Evolutionary conservation across 2,329 filamentous ascomycete genomes (phyloP).

Genomic region (Trichoderma breve): DNA sequence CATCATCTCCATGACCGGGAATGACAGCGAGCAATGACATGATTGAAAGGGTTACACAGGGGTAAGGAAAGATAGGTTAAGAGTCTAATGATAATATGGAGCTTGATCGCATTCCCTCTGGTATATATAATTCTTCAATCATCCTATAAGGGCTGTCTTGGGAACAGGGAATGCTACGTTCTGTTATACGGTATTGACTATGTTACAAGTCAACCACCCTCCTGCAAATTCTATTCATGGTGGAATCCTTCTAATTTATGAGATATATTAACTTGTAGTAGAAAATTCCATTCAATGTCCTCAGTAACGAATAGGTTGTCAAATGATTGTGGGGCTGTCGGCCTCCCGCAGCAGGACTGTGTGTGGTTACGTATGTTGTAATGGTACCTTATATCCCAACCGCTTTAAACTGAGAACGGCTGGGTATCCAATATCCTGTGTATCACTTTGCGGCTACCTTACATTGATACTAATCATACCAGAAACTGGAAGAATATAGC

Average conservation of each 20-base stretch:
- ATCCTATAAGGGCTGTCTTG: neutral
- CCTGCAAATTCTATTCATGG: neutral
- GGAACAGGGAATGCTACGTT: neutral
- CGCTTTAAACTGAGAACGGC: neutral
- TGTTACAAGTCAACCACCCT: neutral
- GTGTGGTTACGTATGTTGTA: no score
- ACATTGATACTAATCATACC: no score
- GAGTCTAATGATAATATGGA: neutral
- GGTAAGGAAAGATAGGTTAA: neutral
- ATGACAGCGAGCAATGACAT: neutral
- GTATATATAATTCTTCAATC: neutral
- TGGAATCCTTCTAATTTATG: neutral
- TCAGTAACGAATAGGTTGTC: neutral
- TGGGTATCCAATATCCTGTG: no score
- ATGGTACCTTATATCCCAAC: no score
- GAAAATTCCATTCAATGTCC: neutral
- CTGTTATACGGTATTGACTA: neutral
- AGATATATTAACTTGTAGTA: neutral
- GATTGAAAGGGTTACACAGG: neutral
- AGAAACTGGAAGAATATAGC: no score
- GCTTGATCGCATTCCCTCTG: neutral
- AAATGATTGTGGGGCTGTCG: neutral
- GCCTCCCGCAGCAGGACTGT: neutral
- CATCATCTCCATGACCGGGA: neutral
- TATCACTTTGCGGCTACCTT: no score